Percentiles rank a stretch among this genome's conserved stretches.
phyloP scores from a whole-genome alignment of 495 filamentous ascomycete genomes.

The Choiromyces venosus region DNA sequence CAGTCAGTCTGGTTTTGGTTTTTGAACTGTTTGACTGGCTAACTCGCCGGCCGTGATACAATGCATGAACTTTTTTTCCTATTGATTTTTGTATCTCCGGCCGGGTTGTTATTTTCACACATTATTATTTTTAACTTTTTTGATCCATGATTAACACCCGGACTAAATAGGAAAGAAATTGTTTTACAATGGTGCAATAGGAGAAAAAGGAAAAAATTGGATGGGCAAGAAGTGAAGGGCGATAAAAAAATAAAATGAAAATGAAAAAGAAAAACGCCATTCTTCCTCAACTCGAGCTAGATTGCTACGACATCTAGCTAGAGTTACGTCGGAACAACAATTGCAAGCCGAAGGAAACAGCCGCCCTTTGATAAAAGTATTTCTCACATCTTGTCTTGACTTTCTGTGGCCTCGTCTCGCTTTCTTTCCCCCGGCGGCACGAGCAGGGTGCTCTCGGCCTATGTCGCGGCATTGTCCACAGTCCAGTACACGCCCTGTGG shows the following conservation, averaged over 20 bases:
- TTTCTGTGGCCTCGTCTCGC: conserved; percentile 24
- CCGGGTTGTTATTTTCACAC: not conserved
- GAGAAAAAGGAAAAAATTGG: not conserved
- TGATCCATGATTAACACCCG: not conserved
- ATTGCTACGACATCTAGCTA: not conserved
- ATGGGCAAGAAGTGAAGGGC: not conserved
- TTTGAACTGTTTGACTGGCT: not conserved
- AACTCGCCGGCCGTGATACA: not conserved
- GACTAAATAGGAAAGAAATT: not conserved
- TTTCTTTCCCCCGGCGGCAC: conserved; percentile 34
- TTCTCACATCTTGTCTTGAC: not conserved
- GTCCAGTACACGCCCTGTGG: conserved; percentile 17
- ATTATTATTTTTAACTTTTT: conserved; percentile 4
- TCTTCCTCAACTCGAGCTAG: not conserved
- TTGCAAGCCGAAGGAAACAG: conserved; percentile 32
- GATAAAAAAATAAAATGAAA: too few relatives aligned
- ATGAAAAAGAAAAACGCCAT: too few relatives aligned
- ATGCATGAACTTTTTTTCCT: not conserved
- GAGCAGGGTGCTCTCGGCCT: conserved; percentile 27
- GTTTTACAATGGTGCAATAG: not conserved
- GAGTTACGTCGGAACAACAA: conserved; percentile 29
- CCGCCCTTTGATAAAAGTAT: conserved; percentile 7
- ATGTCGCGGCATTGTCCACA: conserved; percentile 27
- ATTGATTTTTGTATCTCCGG: not conserved
- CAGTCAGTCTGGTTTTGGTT: not conserved